Evolutionary conservation across 371 early-diverging fungal species (phyloP).

Genomic region (Dichotomocladium elegans): DNA sequence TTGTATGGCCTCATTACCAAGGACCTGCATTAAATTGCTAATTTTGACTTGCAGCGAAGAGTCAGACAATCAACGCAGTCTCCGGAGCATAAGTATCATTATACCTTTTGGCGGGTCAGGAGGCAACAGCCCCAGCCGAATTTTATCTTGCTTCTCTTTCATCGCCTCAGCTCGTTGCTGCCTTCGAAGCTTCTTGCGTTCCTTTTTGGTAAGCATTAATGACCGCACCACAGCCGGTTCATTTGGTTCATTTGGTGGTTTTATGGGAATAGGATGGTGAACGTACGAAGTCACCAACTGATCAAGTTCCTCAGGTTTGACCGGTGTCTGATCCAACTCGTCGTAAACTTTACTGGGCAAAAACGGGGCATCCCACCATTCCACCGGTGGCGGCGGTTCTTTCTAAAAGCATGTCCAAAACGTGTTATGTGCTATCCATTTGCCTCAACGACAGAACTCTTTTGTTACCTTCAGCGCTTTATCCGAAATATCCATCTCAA

Average conservation of each 20-base stretch:
- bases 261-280: constrained; percentile 91
- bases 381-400: constrained; percentile 79
- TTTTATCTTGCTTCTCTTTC: constrained; percentile 93
- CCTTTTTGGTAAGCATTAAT: constrained; percentile 89
- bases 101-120: constrained; percentile 86
- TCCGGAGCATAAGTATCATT: neutral
- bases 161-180: constrained; percentile 83
- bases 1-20: constrained; percentile 87
- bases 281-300: constrained; percentile 75
- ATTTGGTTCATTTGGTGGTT: constrained; percentile 71
- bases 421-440: neutral
- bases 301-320: constrained; percentile 38
- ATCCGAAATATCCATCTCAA: constrained; percentile 75
- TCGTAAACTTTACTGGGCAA: constrained; percentile 71
- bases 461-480: constrained; percentile 62
- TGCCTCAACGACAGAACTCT: neutral
- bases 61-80: neutral
- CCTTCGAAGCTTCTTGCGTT: constrained; percentile 88
- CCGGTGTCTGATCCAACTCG: constrained; percentile 43
- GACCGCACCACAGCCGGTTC: constrained; percentile 61
- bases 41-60: constrained; percentile 58
- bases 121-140: constrained; percentile 88
- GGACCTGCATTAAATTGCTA: constrained; percentile 90
- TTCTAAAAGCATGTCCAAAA: constrained; percentile 21
- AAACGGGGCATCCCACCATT: constrained; percentile 96